Evolutionary conservation across 1,284 basidiomycete species (phyloP), one percentile per base, ranked within the genome.

Genomic region (Apiotrichum veenhuisii): DNA sequence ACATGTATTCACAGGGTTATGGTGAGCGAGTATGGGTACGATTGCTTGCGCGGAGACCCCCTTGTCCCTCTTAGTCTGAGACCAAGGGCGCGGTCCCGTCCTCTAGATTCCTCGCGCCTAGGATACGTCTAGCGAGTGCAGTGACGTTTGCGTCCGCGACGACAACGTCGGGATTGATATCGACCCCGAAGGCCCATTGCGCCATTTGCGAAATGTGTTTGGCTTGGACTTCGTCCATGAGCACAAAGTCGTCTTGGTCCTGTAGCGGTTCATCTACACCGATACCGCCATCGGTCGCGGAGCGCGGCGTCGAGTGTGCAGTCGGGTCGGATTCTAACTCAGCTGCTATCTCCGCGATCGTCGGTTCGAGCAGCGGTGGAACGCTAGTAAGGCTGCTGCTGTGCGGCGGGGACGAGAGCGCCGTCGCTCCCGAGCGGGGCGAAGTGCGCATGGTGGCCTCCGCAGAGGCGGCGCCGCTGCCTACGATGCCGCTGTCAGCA

Each of bases 121-220:
- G 77, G 62, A 98, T 88, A 66, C 91, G 82, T 65, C 87, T 86
- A 7, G 92, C 86, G 61, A 98, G 78, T 40, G 86, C 81, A 18
- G 83, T 82, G 63, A 97, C 77, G 76, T 98, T 98, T 18, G 95
- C 92, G 69, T 96, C 91, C 1, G 92, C 94, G 44, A 98, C 81
- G 42, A 98, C 82, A 22, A 98, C 92, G 66, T 96, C 90, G 17
- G 86, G 84, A 5, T 86, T 86, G 67, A 94, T 86, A 68, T 98
- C 94, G 40, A 97, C 87, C 36, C 82, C 85, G 71, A 95, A 96
- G 11, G 87, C 84, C 70, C 88, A 84, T 64, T 87, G 80, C 62
- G 95, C 86, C 22, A 85, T 86, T 22, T 79, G 77, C 41, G 87
- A 87, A 65, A 98, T 97, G 46, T 89, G 84, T 73, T 85, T 86